phyloP scores from a whole-genome alignment of 768 basidiomycete species.

The Chlorophyllum brunneum region DNA sequence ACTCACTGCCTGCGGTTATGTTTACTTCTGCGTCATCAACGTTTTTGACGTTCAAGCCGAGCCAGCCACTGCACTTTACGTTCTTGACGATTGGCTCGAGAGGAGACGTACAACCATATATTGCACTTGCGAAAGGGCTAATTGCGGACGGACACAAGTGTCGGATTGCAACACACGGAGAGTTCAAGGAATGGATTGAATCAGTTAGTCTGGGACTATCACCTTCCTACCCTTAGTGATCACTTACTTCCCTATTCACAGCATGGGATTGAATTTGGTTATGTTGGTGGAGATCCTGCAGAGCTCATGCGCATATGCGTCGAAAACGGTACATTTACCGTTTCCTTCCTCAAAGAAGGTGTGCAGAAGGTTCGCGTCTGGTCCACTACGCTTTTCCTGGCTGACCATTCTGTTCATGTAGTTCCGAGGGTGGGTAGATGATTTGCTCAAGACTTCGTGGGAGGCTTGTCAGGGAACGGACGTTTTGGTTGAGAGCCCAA shows the following conservation, averaged over 20 bases:
- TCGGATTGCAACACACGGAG: constrained; percentile 92
- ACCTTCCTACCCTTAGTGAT: constrained; percentile 6
- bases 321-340: constrained; percentile 96
- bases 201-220: constrained; percentile 68
- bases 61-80: constrained; percentile 81
- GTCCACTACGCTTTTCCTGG: constrained; percentile 2
- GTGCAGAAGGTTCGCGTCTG: constrained; percentile 64
- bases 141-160: constrained; percentile 86
- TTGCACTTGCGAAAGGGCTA: constrained; percentile 88
- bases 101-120: constrained; percentile 98
- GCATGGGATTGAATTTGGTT: constrained; percentile 95
- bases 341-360: constrained; percentile 90
- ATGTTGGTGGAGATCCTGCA: constrained; percentile 95
- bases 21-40: constrained; percentile 95
- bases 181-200: constrained; percentile 94
- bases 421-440: constrained; percentile 98
- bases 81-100: constrained; percentile 95
- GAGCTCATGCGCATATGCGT: constrained; percentile 98
- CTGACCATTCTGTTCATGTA: constrained; percentile 26
- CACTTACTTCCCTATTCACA: constrained; percentile 25
- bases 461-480: constrained; percentile 94
- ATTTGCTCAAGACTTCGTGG: constrained; percentile 93
- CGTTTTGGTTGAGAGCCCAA: constrained; percentile 90
- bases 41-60: constrained; percentile 94
- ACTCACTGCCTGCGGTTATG: constrained; percentile 86